phyloP scores from a whole-genome alignment of 805 yeast species.

The Tetrapisispora fleetii region DNA sequence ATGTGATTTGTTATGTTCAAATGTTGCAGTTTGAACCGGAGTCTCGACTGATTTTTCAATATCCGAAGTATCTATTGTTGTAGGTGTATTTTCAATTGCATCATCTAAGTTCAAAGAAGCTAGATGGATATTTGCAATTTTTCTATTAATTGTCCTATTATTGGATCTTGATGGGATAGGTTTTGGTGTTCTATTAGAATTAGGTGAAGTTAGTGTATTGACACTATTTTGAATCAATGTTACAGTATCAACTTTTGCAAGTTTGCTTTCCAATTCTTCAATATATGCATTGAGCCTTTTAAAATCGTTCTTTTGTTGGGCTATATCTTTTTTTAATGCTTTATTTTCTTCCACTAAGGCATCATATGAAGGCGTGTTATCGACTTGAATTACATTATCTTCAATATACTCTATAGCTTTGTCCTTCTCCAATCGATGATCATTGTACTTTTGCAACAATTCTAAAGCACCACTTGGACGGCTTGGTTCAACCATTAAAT shows the following conservation, averaged over 20 bases:
- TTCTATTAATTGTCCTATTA: constrained; percentile 19
- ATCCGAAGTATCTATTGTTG: not conserved
- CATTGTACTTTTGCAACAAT: constrained; percentile 23
- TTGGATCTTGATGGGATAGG: constrained; percentile 33
- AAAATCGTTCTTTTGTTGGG: constrained; percentile 21
- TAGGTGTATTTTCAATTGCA: not conserved
- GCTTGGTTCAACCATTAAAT: not conserved
- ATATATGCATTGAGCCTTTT: constrained; percentile 8
- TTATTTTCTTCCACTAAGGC: constrained; percentile 25
- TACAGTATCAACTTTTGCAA: not conserved
- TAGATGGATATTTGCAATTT: not conserved
- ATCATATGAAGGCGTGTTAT: constrained; percentile 19
- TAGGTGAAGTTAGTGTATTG: not conserved
- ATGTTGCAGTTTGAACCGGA: not conserved
- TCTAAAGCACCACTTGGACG: constrained; percentile 12
- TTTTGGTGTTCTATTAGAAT: constrained; percentile 1
- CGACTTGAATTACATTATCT: constrained; percentile 9
- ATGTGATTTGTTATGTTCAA: not conserved
- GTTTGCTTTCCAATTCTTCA: not conserved
- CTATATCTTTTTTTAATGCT: constrained; percentile 17
- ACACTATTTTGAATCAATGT: not conserved
- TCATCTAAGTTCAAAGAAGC: not conserved
- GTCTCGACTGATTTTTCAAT: not conserved
- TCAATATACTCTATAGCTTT: constrained; percentile 23
- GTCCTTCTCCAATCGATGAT: constrained; percentile 22